These are phyloP conservation scores for Candida anutae DNA, from an alignment of 1,139 yeast genomes.

Conservation along the genomic window DNA sequence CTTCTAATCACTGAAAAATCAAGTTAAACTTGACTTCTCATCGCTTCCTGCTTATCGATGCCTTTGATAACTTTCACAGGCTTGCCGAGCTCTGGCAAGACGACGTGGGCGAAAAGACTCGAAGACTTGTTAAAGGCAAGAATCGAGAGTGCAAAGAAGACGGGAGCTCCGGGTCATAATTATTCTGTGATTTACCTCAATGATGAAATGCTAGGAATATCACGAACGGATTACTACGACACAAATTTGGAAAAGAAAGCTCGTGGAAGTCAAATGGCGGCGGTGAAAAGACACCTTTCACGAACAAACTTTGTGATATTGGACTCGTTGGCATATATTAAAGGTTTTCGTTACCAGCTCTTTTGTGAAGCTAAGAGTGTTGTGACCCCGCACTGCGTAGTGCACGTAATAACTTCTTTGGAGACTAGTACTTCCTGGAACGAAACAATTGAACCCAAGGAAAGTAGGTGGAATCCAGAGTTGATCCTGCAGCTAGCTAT, in stretches of 20 bases:
- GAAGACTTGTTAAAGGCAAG: slow-evolving; percentile 37
- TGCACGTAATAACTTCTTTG: slow-evolving; percentile 67
- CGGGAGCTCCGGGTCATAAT: slow-evolving; percentile 41
- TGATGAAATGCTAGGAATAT: slow-evolving; percentile 72
- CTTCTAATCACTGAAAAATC: no score
- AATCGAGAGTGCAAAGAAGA: slow-evolving; percentile 30
- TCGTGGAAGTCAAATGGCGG: slow-evolving; percentile 79
- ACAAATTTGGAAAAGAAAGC: slow-evolving; percentile 72
- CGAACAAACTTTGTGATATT: slow-evolving; percentile 67
- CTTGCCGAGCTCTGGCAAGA: slow-evolving; percentile 78
- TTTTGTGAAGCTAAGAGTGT: slow-evolving; percentile 88
- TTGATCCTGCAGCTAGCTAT: slow-evolving; percentile 64
- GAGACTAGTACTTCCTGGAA: slow-evolving; percentile 64
- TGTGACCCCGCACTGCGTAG: slow-evolving; percentile 74
- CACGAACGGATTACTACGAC: slow-evolving; percentile 59
- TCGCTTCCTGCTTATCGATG: no score
- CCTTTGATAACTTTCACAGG: slow-evolving; percentile 83
- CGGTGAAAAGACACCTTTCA: slow-evolving; percentile 75
- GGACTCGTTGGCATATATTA: slow-evolving; percentile 84
- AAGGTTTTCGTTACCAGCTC: slow-evolving; percentile 90
- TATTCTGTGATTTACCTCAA: slow-evolving; percentile 60
- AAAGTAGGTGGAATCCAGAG: slow-evolving; percentile 63
- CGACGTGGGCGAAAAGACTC: slow-evolving; percentile 60
- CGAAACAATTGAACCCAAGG: slow-evolving; percentile 8
- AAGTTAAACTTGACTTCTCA: no score